Evolutionary conservation across 2,329 filamentous ascomycete genomes (phyloP), one percentile per base, ranked within the genome.

Genomic region (Didymella sp.): DNA sequence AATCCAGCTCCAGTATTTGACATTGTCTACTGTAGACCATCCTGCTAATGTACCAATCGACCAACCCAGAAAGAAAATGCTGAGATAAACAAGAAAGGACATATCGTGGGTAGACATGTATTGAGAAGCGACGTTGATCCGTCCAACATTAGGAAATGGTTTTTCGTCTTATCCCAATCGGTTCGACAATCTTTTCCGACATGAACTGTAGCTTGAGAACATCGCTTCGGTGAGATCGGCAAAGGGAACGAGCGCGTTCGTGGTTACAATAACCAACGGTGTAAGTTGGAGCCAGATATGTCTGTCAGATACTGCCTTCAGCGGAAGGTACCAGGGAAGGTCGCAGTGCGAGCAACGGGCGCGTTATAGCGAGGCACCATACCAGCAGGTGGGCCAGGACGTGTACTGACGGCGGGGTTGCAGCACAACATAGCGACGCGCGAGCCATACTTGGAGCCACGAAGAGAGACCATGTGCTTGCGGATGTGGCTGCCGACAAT

Each of bases 391-490:
- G 93, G 92, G 38, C 93, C 94, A 59, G 94, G 93, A 52, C 93
- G 91, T 67, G 92, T 97, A 49, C 90, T 86, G 66, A 92, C 87
- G 44, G 91, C 92, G 33, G 93, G 94, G 77, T 98, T 98, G 79
- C 92, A 96, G 81, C 96, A 99, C 51, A 99, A 89, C 94, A 99
- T 98, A 28, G 95, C 95, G 61, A 99, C 95, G 56, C 95, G 91
- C 58, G 95, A 99, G 59, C 95, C 95, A 75, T 98, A 99, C 78
- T 99, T 99, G 72, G 95, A 98, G 55, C 95, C 95, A 59, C 95
- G 91, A 45, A 99, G 89, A 54, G 95, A 99, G 8, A 99, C 95
- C 95, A 99, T 99, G 78, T 99, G 95, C 85, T 98, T 98, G 68
- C 85, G 90, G 69, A 99, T 96, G 73, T 99, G 95, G 54, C 88